Conservation (phyloP, 352 stramenopile genomes). For the Discostella stelligera region DNA sequence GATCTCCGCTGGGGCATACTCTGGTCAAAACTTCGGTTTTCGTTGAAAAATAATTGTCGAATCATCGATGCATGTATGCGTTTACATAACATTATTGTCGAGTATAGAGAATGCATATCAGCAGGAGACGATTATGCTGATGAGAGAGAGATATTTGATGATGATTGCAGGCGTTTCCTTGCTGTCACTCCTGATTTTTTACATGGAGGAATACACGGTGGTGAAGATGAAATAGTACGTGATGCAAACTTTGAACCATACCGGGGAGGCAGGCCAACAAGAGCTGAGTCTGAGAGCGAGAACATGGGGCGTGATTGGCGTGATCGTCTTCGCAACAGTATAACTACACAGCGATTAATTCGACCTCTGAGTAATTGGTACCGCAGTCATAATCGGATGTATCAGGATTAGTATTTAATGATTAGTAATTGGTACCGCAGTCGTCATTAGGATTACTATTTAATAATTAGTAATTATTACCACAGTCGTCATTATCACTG, state of each 20-base stretch:
- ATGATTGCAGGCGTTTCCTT: conserved; percentile 12
- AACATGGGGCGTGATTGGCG: neutral
- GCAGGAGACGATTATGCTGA: neutral
- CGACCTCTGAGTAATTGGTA: conserved; percentile 13
- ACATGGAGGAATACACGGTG: conserved; percentile 9
- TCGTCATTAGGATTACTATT: neutral
- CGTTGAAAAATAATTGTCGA: conserved; percentile 23
- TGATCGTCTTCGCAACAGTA: neutral
- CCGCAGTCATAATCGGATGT: conserved; percentile 9
- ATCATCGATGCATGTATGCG: conserved; percentile 39
- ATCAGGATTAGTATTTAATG: conserved; percentile 1
- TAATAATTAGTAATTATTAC: neutral
- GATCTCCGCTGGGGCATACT: conserved; percentile 29
- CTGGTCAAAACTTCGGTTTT: conserved; percentile 18
- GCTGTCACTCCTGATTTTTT: neutral
- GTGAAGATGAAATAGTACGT: neutral
- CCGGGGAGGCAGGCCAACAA: neutral
- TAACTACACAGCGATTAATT: neutral
- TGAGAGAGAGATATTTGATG: conserved; percentile 14
- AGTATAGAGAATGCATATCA: neutral
- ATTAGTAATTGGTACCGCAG: neutral
- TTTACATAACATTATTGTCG: conserved; percentile 44
- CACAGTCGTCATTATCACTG: neutral
- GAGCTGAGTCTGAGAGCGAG: no score
- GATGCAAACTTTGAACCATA: conserved; percentile 12